A percentile compares a stretch with the other conserved stretches of the same genome.
Evolutionary conservation across 768 basidiomycete genomes (phyloP).

Genomic region (Boletus bicolor): DNA sequence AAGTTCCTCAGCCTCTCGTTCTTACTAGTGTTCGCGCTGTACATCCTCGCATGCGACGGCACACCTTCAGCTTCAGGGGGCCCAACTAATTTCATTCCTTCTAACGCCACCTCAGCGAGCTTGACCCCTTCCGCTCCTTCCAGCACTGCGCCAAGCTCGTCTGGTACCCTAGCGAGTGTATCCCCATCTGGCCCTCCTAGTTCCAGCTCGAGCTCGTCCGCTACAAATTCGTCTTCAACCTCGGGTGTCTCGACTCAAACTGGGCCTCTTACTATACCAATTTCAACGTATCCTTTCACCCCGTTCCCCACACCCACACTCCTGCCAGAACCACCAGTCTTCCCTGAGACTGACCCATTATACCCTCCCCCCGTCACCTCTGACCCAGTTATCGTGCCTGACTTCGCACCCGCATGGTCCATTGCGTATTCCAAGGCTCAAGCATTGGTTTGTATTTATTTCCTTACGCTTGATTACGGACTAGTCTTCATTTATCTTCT

Average conservation of each 20-base stretch:
- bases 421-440: conserved; percentile 58
- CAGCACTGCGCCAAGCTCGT: not conserved
- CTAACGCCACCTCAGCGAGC: not conserved
- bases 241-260: conserved; percentile 13
- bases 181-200: not conserved
- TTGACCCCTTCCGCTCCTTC: conserved; percentile 4
- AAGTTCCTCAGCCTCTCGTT: conserved; percentile 9
- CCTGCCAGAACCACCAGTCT: conserved; percentile 49
- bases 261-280: conserved; percentile 34
- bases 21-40: conserved; percentile 13
- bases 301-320: conserved; percentile 63
- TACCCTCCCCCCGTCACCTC: conserved; percentile 53
- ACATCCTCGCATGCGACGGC: not conserved
- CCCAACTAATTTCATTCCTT: not conserved
- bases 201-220: conserved; percentile 9
- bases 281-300: conserved; percentile 45
- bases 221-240: conserved; percentile 5
- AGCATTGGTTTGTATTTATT: conserved; percentile 39
- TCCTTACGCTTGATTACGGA: not conserved
- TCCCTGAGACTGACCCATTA: conserved; percentile 51
- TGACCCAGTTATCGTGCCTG: conserved; percentile 39
- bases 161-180: not conserved
- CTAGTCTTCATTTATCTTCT: not conserved
- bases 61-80: not conserved
- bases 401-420: conserved; percentile 54